Evolutionary conservation across 2,329 filamentous ascomycete genomes (phyloP).

Genomic region (Fusarium sp.): DNA sequence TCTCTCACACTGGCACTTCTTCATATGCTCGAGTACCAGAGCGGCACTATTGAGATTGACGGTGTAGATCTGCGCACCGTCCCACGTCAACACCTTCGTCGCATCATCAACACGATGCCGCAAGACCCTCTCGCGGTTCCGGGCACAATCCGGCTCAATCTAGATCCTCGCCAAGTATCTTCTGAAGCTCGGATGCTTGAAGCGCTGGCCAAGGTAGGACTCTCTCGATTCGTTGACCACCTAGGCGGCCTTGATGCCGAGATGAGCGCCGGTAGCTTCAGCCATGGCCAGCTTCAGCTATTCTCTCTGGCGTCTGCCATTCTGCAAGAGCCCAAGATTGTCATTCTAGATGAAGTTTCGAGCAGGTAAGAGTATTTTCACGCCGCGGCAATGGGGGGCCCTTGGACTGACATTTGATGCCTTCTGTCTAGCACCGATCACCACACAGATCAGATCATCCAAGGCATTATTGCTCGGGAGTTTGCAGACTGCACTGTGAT

Average conservation of each 20-base stretch:
- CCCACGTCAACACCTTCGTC: neutral
- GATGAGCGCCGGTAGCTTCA: neutral
- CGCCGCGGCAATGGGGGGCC: too few relatives aligned
- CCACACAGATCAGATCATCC: neutral
- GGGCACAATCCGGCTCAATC: neutral
- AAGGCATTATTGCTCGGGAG: neutral
- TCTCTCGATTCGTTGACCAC: neutral
- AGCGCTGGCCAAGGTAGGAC: neutral
- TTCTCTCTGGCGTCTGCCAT: neutral
- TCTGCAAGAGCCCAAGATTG: neutral
- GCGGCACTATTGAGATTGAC: neutral
- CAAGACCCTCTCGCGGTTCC: neutral
- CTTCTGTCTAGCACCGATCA: too few relatives aligned
- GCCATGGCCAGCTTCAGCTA: neutral
- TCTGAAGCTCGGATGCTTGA: neutral
- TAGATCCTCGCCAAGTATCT: neutral
- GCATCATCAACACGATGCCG: neutral
- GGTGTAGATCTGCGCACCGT: neutral
- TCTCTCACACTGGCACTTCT: neutral
- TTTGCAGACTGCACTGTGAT: neutral
- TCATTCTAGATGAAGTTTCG: neutral
- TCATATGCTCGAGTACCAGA: neutral
- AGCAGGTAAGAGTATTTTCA: too few relatives aligned
- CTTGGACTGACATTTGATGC: too few relatives aligned
- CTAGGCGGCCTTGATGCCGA: neutral